phyloP scores from a whole-genome alignment of 306 rosid genomes.

The Canavalia ensiformis region DNA sequence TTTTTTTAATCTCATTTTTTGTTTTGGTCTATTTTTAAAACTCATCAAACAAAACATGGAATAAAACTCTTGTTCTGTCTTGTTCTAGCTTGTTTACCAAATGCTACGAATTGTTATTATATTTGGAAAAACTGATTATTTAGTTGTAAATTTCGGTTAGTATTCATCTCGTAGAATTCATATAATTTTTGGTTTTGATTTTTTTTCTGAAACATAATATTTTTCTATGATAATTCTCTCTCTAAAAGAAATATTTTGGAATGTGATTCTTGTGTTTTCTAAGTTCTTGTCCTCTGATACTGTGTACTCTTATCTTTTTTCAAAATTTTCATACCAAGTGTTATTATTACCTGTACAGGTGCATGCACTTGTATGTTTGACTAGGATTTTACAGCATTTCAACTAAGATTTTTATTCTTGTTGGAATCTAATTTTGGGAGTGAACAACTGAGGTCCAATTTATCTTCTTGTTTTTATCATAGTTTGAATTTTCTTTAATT shows the following conservation, averaged over 20 bases:
- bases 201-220: too few relatives aligned
- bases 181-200: not conserved
- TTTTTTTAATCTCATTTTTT: too few relatives aligned
- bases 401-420: not conserved
- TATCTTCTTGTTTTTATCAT: not conserved
- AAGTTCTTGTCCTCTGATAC: not conserved
- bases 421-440: not conserved
- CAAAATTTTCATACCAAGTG: not conserved
- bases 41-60: too few relatives aligned
- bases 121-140: not conserved
- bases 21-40: too few relatives aligned
- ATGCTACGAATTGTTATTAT: not conserved
- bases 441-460: conserved; percentile 11
- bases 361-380: conserved; percentile 5
- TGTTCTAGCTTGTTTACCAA: not conserved
- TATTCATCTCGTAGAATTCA: not conserved
- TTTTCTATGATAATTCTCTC: not conserved
- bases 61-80: too few relatives aligned
- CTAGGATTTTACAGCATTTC: conserved; percentile 9
- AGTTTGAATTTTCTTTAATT: not conserved
- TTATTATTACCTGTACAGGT: not conserved
- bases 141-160: not conserved
- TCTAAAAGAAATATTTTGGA: not conserved
- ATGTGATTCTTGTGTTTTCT: conserved; percentile 3
- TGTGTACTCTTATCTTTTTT: not conserved